These are phyloP conservation scores for Candida yuanshanica DNA, from an alignment of 805 yeast species.

Conservation along the genomic window DNA sequence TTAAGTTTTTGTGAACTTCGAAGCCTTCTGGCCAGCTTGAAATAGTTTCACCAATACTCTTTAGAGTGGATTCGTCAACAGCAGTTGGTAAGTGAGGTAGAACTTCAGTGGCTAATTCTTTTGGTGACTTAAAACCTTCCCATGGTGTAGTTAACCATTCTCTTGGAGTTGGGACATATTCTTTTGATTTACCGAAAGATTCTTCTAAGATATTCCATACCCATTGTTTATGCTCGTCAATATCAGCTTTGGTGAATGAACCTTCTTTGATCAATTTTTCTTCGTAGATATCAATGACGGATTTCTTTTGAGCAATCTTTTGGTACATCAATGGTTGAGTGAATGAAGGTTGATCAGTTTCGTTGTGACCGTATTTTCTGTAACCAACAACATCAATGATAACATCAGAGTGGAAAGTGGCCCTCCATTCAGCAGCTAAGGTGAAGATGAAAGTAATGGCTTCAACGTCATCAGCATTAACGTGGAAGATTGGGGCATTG, in stretches of 20 bases:
- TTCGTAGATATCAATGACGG: conserved; percentile 82
- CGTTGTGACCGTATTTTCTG: conserved; percentile 98
- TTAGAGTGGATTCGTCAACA: conserved; percentile 62
- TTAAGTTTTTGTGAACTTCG: conserved; percentile 89
- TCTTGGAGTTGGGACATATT: conserved; percentile 83
- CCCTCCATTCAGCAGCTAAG: conserved; percentile 98
- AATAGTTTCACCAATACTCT: conserved; percentile 70
- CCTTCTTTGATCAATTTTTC: conserved; percentile 79
- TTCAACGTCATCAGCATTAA: conserved; percentile 97
- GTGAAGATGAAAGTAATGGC: conserved; percentile 86
- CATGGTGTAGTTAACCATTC: conserved; percentile 99
- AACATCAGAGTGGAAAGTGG: conserved; percentile 93
- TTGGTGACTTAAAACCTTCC: conserved; percentile 98
- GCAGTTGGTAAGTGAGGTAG: conserved; percentile 96
- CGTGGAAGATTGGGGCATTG: conserved; percentile 99
- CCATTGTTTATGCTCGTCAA: conserved; percentile 96
- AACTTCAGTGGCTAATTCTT: conserved; percentile 91
- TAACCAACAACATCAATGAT: conserved; percentile 96
- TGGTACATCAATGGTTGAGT: conserved; percentile 98
- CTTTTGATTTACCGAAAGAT: conserved; percentile 82
- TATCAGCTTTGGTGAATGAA: conserved; percentile 82
- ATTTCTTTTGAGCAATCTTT: conserved; percentile 81
- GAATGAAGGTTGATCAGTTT: conserved; percentile 98
- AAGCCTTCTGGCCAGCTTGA: conserved; percentile 85
- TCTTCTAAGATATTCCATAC: conserved; percentile 94